phyloP scores from a whole-genome alignment of 768 basidiomycete species.

The Lactifluus subvellereus region DNA sequence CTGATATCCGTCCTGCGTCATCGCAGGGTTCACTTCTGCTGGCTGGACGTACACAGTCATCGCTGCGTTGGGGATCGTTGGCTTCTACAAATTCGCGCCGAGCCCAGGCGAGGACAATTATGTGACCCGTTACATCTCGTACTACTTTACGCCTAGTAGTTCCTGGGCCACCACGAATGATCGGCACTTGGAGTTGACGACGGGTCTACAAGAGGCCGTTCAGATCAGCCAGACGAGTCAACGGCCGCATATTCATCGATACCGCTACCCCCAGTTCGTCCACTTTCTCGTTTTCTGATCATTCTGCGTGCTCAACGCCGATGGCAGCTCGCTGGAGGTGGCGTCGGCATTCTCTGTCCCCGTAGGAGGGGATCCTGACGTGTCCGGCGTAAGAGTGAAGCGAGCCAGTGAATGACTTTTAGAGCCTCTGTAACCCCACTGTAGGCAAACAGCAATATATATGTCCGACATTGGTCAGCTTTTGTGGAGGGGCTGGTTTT shows the following conservation, averaged over 20 bases:
- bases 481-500: no score
- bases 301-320: neutral
- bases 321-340: constrained; percentile 11
- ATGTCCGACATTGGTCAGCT: no score
- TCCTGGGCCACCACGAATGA: constrained; percentile 53
- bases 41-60: constrained; percentile 65
- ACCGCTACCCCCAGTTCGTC: constrained; percentile 65
- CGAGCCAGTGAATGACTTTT: constrained; percentile 13
- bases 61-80: constrained; percentile 43
- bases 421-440: neutral
- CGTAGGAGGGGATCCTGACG: constrained; percentile 22
- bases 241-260: constrained; percentile 49
- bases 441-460: no score
- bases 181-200: constrained; percentile 47
- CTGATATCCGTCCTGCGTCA: neutral
- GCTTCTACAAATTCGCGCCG: constrained; percentile 66
- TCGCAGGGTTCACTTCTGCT: constrained; percentile 53
- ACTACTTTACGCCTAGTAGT: constrained; percentile 48
- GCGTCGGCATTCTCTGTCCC: constrained; percentile 21
- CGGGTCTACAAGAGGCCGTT: constrained; percentile 39
- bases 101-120: constrained; percentile 53
- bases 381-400: constrained; percentile 22
- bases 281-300: neutral
- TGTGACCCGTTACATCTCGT: constrained; percentile 59
- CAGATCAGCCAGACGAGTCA: constrained; percentile 41